phyloP scores from a whole-genome alignment of 108 stramenopile species.

The Chaetoceros muelleri region DNA sequence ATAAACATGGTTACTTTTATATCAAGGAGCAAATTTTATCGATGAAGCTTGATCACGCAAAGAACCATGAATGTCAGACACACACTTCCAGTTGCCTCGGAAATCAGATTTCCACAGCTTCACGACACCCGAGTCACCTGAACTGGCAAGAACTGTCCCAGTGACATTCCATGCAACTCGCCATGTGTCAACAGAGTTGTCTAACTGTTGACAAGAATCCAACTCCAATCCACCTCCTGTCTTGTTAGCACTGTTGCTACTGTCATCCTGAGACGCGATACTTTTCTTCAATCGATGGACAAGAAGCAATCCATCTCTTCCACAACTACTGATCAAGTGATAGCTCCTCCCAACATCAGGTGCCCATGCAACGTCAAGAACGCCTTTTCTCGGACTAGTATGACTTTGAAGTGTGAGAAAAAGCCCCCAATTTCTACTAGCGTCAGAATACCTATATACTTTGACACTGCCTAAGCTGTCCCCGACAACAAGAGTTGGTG shows the following conservation, averaged over 20 bases:
- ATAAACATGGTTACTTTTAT: not conserved
- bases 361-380: slow-evolving; percentile 90
- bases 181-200: slow-evolving; percentile 53
- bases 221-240: slow-evolving; percentile 31
- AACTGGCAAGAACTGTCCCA: slow-evolving; percentile 79
- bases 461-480: slow-evolving; percentile 33
- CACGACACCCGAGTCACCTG: slow-evolving; percentile 75
- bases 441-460: slow-evolving; percentile 58
- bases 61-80: slow-evolving; percentile 45
- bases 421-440: slow-evolving; percentile 51
- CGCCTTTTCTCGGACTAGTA: slow-evolving; percentile 25
- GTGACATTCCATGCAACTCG: slow-evolving; percentile 84
- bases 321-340: slow-evolving; percentile 77
- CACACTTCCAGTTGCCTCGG: slow-evolving; percentile 58
- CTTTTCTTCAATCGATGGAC: slow-evolving; percentile 26
- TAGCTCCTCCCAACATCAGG: slow-evolving; percentile 85
- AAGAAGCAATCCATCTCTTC: slow-evolving; percentile 32
- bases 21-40: not conserved
- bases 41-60: not conserved
- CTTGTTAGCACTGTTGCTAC: slow-evolving; percentile 1
- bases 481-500: slow-evolving; percentile 79
- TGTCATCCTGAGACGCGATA: slow-evolving; percentile 6
- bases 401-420: slow-evolving; percentile 33
- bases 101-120: slow-evolving; percentile 70
- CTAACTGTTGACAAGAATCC: slow-evolving; percentile 44